Evolutionary conservation across 768 basidiomycete genomes (phyloP).

Genomic region (Mycena crocata): DNA sequence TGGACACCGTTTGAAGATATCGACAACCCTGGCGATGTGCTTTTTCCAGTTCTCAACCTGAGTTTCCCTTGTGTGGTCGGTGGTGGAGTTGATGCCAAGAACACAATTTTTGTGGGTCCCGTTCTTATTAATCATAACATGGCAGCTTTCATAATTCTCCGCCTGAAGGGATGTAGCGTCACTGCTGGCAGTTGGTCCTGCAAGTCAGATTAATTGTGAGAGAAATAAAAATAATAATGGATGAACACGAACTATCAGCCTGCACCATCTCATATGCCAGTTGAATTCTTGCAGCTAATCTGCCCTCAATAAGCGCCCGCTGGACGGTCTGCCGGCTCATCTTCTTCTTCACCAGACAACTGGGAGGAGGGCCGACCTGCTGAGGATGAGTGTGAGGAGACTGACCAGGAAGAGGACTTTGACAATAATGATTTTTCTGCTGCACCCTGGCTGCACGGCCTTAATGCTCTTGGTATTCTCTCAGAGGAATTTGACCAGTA

Average conservation of each 20-base stretch:
- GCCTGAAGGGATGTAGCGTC: not conserved
- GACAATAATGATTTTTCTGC: too few relatives aligned
- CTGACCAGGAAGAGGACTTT: too few relatives aligned
- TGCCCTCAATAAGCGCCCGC: conserved; percentile 2
- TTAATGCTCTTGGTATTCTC: too few relatives aligned
- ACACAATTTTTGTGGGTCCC: not conserved
- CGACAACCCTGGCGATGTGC: conserved; percentile 2
- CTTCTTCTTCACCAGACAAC: not conserved
- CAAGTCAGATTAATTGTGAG: not conserved
- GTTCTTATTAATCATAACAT: not conserved
- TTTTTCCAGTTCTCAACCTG: conserved; percentile 21
- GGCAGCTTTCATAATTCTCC: not conserved
- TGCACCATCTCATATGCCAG: not conserved
- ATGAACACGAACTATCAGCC: not conserved
- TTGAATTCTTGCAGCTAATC: not conserved
- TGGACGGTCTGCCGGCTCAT: conserved; percentile 4
- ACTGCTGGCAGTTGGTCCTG: not conserved
- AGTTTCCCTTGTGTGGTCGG: conserved; percentile 35
- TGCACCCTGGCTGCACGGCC: too few relatives aligned
- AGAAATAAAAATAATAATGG: not conserved
- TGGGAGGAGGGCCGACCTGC: too few relatives aligned
- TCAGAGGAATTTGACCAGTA: too few relatives aligned
- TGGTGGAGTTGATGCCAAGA: conserved; percentile 17
- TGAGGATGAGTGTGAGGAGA: too few relatives aligned
- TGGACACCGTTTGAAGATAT: not conserved